Percentiles rank a stretch among this genome's conserved stretches.
phyloP scores from a whole-genome alignment of 345 rosid genomes.

The Syzygium jambos region DNA sequence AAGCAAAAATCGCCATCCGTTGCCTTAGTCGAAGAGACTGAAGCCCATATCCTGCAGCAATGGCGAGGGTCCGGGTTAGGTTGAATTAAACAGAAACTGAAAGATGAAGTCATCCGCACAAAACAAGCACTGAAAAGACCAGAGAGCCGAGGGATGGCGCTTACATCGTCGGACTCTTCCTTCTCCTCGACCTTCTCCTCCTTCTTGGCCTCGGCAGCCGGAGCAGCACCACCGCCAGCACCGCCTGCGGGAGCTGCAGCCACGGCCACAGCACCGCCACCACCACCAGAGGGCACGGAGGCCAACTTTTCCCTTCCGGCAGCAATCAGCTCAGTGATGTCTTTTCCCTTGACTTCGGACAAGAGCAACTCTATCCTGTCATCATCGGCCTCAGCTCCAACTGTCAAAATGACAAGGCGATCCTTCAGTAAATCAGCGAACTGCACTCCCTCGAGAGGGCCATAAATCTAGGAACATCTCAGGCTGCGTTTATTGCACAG shows the following conservation, averaged over 20 bases:
- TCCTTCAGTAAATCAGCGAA: neutral
- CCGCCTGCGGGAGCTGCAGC: conserved; percentile 25
- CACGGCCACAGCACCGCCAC: conserved; percentile 35
- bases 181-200: conserved; percentile 76
- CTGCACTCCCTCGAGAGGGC: neutral
- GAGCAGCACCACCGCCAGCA: conserved; percentile 32
- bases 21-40: conserved; percentile 41
- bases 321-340: conserved; percentile 68
- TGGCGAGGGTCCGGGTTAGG: neutral
- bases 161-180: conserved; percentile 81
- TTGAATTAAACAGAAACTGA: neutral
- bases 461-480: neutral
- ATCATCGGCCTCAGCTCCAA: conserved; percentile 63
- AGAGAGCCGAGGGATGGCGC: neutral
- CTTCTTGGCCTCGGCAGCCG: conserved; percentile 59
- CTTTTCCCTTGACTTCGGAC: conserved; percentile 59
- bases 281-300: conserved; percentile 61
- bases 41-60: conserved; percentile 58
- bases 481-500: too few relatives aligned
- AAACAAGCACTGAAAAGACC: neutral
- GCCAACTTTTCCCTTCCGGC: conserved; percentile 82
- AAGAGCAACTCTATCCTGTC: conserved; percentile 49
- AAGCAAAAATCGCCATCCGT: neutral
- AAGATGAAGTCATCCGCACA: neutral
- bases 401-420: conserved; percentile 14